A percentile compares a stretch with the other conserved stretches of the same genome.
phyloP scores from a whole-genome alignment of 2,329 filamentous ascomycete species.

The Akanthomyces dipterigenus region DNA sequence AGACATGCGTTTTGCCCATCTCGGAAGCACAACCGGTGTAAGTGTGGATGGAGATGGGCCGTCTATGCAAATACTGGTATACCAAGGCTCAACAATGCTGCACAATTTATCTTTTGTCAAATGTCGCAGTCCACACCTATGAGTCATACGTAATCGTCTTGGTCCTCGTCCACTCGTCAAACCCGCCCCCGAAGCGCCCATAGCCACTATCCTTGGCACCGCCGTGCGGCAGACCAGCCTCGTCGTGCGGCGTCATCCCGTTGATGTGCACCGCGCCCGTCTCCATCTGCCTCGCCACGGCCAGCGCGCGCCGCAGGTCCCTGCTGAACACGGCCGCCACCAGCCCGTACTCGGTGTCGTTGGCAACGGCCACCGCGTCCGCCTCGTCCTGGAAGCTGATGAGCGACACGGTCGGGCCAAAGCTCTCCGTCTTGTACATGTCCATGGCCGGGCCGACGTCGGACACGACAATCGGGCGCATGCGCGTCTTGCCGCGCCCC shows the following conservation, averaged over 20 bases:
- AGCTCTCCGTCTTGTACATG: slow-evolving; percentile 63
- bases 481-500: slow-evolving; percentile 23
- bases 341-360: slow-evolving; percentile 72
- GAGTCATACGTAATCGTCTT: slow-evolving; percentile 12
- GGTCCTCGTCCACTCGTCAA: slow-evolving; percentile 12
- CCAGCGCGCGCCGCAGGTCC: slow-evolving; percentile 50
- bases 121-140: not conserved
- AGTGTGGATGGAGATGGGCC: no score
- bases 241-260: slow-evolving; percentile 55
- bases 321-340: slow-evolving; percentile 61
- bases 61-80: no score
- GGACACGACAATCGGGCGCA: slow-evolving; percentile 59
- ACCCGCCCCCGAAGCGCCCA: slow-evolving; percentile 44
- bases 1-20: no score
- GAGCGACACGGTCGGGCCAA: slow-evolving; percentile 62
- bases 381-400: slow-evolving; percentile 57
- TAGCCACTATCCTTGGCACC: slow-evolving; percentile 56
- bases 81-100: no score
- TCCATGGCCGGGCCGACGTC: slow-evolving; percentile 55
- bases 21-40: no score
- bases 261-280: slow-evolving; percentile 59
- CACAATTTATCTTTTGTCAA: not conserved
- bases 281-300: slow-evolving; percentile 52
- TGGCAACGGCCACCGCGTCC: slow-evolving; percentile 66
- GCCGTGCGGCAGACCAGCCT: slow-evolving; percentile 53